Percentiles rank a stretch among this genome's conserved stretches.
Evolutionary conservation across 306 rosid genomes (phyloP).

Genomic region (Prunus dulcis): DNA sequence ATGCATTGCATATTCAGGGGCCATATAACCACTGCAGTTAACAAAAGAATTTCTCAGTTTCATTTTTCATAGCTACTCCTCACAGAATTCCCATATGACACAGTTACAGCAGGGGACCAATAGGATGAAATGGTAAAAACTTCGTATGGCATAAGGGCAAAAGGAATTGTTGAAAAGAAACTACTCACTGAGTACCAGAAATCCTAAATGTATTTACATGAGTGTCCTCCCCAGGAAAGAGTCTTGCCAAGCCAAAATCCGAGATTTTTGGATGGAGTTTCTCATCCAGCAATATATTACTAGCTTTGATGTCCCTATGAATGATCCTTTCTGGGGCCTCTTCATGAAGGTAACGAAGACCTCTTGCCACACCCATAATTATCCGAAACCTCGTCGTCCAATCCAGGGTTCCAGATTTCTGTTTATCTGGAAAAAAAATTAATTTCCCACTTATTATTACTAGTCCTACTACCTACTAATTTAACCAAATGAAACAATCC

Average conservation of each 20-base stretch:
- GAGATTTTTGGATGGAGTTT: constrained; percentile 76
- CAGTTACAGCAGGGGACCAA: neutral
- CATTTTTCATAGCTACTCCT: neutral
- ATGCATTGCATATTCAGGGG: constrained; percentile 85
- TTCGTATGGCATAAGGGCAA: constrained; percentile 1
- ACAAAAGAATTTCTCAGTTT: constrained; percentile 6
- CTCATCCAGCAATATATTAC: constrained; percentile 79
- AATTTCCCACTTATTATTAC: neutral
- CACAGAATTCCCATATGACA: neutral
- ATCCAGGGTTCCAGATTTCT: constrained; percentile 54
- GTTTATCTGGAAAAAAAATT: constrained; percentile 49
- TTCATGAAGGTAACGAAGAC: constrained; percentile 83
- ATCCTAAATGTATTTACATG: constrained; percentile 77
- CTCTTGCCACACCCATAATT: constrained; percentile 63
- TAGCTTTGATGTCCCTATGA: constrained; percentile 89
- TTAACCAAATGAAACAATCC: neutral
- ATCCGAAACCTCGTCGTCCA: constrained; percentile 67
- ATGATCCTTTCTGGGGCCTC: constrained; percentile 84
- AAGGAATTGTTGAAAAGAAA: constrained; percentile 18
- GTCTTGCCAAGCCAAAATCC: constrained; percentile 86
- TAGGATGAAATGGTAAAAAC: neutral
- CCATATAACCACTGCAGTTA: constrained; percentile 79
- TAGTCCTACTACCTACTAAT: constrained; percentile 2
- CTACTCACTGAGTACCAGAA: constrained; percentile 89
- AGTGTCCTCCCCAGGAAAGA: constrained; percentile 92